phyloP scores from a whole-genome alignment of 1,284 basidiomycete species.

The Rhodotorula sp. region DNA sequence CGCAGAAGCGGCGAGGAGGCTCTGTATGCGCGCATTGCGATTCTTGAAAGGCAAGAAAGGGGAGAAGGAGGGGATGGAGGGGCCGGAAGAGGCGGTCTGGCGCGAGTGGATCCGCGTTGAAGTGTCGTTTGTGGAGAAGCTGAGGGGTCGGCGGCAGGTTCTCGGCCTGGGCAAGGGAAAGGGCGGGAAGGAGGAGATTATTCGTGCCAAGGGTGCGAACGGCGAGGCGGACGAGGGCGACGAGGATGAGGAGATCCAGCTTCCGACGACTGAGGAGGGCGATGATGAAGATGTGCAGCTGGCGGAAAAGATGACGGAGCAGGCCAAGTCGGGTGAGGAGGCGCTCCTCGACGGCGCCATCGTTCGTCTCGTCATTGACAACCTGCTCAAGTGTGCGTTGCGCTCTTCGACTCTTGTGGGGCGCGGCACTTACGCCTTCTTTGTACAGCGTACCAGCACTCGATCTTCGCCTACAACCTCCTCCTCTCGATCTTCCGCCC shows the following conservation, averaged over 20 bases:
- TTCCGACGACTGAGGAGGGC: constrained; percentile 21
- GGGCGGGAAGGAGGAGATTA: constrained; percentile 16
- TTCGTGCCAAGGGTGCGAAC: constrained; percentile 15
- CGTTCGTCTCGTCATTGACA: constrained; percentile 43
- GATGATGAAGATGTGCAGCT: constrained; percentile 17
- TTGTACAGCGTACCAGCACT: constrained; percentile 26
- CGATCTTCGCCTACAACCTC: constrained; percentile 26
- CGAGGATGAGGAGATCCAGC: constrained; percentile 27
- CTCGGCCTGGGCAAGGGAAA: constrained; percentile 40
- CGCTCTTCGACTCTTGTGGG: not conserved
- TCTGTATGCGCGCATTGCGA: constrained; percentile 45
- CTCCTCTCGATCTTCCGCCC: constrained; percentile 35
- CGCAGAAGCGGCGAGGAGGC: constrained; percentile 42
- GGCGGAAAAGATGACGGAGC: constrained; percentile 21
- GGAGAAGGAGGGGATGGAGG: constrained; percentile 11
- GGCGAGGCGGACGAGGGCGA: constrained; percentile 7
- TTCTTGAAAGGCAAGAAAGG: constrained; percentile 39
- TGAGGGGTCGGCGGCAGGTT: constrained; percentile 39
- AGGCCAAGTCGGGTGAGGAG: constrained; percentile 40
- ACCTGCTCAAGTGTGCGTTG: constrained; percentile 38
- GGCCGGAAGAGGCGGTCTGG: constrained; percentile 38
- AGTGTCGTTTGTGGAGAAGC: constrained; percentile 42
- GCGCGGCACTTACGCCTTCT: not conserved
- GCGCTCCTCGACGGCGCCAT: constrained; percentile 44
- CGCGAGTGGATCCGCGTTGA: constrained; percentile 46